Percentiles rank a stretch among this genome's conserved stretches.
Evolutionary conservation across 2,329 filamentous ascomycete genomes (phyloP).

Genomic region (Rhynchosporium agropyri): DNA sequence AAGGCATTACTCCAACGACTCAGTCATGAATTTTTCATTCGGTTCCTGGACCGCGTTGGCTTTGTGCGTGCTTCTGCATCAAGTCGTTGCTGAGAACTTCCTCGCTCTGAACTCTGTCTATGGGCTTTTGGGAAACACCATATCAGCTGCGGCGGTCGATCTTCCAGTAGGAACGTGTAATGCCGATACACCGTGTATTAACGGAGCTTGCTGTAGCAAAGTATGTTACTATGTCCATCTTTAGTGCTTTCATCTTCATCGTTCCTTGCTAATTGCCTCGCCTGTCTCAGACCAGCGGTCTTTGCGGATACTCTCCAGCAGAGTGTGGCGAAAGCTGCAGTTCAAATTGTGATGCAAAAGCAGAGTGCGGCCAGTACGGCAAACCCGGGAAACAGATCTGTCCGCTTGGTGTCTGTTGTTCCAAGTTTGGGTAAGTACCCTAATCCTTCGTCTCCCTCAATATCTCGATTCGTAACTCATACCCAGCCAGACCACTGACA

Average conservation of each 20-base stretch:
- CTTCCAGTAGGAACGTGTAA: background rate
- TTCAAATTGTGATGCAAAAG: background rate
- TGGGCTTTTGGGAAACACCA: background rate
- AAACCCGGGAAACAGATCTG: background rate
- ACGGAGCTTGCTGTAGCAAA: background rate
- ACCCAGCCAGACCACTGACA: background rate
- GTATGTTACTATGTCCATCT: background rate
- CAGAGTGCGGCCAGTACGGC: background rate
- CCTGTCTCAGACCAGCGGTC: background rate
- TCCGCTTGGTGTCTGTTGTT: background rate
- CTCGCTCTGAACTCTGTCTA: background rate
- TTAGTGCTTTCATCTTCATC: background rate
- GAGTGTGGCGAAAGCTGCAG: background rate
- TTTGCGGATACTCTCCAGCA: background rate
- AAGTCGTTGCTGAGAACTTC: background rate
- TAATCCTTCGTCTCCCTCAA: background rate
- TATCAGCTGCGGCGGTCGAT: background rate
- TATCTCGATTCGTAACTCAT: background rate
- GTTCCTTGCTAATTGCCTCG: background rate
- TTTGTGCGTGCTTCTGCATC: background rate
- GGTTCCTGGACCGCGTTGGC: background rate
- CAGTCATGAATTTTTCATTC: background rate
- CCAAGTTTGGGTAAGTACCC: background rate
- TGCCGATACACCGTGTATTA: background rate
- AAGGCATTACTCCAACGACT: background rate